Evolutionary conservation across 805 yeast species (phyloP).

Genomic region (Wickerhamomyces sydowiorum): DNA sequence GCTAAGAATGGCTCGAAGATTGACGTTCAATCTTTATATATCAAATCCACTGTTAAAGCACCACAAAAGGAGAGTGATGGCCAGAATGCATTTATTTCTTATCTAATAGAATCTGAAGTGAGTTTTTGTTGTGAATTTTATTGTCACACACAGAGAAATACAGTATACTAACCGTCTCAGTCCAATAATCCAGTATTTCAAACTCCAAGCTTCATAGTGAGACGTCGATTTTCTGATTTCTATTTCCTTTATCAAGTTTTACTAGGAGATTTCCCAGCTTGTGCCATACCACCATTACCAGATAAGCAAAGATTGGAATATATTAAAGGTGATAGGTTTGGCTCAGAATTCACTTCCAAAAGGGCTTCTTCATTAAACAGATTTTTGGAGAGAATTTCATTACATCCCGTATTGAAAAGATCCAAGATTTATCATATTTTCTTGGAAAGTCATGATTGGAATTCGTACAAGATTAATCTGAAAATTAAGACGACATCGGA

Average conservation of each 20-base stretch:
- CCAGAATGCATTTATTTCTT: slow-evolving; percentile 72
- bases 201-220: slow-evolving; percentile 38
- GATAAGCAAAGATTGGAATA: slow-evolving; percentile 89
- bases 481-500: slow-evolving; percentile 26
- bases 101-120: slow-evolving; percentile 56
- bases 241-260: slow-evolving; percentile 70
- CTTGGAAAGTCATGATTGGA: slow-evolving; percentile 71
- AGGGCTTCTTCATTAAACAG: slow-evolving; percentile 76
- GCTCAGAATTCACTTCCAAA: slow-evolving; percentile 75
- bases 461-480: slow-evolving; percentile 54
- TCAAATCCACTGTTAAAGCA: slow-evolving; percentile 40
- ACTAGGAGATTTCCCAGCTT: slow-evolving; percentile 73
- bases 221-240: slow-evolving; percentile 87
- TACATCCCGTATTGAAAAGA: slow-evolving; percentile 66
- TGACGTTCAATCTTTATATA: slow-evolving; percentile 17
- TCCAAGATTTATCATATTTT: slow-evolving; percentile 69
- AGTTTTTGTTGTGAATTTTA: no score
- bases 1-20: background rate
- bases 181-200: slow-evolving; percentile 58
- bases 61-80: slow-evolving; percentile 72
- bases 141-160: no score
- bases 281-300: slow-evolving; percentile 90
- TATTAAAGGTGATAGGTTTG: slow-evolving; percentile 88
- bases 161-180: no score
- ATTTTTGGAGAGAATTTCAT: slow-evolving; percentile 65